phyloP scores from a whole-genome alignment of 352 stramenopile genomes.

The Pythium chondricola region DNA sequence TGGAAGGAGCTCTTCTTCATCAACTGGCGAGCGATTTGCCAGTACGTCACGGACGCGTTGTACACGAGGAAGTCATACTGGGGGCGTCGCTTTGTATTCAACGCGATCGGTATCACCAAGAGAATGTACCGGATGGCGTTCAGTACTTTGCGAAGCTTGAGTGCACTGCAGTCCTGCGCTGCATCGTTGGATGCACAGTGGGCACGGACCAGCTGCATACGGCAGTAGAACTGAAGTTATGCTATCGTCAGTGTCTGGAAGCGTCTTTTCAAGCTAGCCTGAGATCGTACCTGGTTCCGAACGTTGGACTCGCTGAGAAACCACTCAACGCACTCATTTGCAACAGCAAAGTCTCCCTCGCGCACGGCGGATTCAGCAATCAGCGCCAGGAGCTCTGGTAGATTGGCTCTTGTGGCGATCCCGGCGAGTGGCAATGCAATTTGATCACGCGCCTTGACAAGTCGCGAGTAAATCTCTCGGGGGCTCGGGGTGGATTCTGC shows the following conservation, averaged over 20 bases:
- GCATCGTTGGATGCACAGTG: constrained; percentile 47
- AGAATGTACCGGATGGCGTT: constrained; percentile 76
- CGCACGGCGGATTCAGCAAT: constrained; percentile 59
- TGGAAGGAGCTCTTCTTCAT: constrained; percentile 78
- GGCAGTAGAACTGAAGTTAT: constrained; percentile 87
- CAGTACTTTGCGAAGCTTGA: constrained; percentile 42
- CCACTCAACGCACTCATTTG: constrained; percentile 47
- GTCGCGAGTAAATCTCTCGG: constrained; percentile 29
- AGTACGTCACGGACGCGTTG: constrained; percentile 87
- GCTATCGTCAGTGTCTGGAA: too few relatives aligned
- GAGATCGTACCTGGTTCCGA: constrained; percentile 82
- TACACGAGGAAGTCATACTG: constrained; percentile 90
- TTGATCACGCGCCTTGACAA: constrained; percentile 29
- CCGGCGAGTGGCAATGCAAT: constrained; percentile 24
- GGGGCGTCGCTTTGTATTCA: constrained; percentile 43
- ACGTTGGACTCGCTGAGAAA: constrained; percentile 57
- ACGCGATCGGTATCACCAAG: constrained; percentile 65
- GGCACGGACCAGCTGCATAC: constrained; percentile 76
- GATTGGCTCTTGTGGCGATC: constrained; percentile 22
- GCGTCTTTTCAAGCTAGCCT: too few relatives aligned
- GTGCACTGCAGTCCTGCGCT: constrained; percentile 27
- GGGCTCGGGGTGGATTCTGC: too few relatives aligned
- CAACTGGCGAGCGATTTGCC: constrained; percentile 74
- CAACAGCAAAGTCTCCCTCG: constrained; percentile 60
- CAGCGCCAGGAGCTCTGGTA: constrained; percentile 76